Evolutionary conservation across 2,329 filamentous ascomycete species (phyloP).

Genomic region (Cordyceps cateniannulata): DNA sequence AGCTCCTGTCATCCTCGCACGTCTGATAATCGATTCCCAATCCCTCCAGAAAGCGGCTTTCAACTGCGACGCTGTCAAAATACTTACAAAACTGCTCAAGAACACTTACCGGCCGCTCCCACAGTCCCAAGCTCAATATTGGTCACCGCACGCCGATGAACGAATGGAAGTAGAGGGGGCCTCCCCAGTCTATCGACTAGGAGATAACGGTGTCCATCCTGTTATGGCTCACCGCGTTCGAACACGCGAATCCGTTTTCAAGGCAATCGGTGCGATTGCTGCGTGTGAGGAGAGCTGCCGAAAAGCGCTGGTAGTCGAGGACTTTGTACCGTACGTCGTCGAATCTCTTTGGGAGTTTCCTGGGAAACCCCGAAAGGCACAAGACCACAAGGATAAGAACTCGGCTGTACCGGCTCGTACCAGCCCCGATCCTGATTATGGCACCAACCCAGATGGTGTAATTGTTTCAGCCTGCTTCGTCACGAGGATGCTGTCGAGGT

Average conservation of each 20-base stretch:
- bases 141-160: conserved; percentile 32
- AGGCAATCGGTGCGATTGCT: conserved; percentile 74
- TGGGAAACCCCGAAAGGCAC: conserved; percentile 39
- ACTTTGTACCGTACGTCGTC: conserved; percentile 74
- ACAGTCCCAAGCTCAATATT: conserved; percentile 26
- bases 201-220: conserved; percentile 54
- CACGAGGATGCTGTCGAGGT: conserved; percentile 74
- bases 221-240: conserved; percentile 62
- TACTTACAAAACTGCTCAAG: conserved; percentile 42
- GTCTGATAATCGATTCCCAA: conserved; percentile 71
- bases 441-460: conserved; percentile 67
- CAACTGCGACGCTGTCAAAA: conserved; percentile 50
- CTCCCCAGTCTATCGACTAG: conserved; percentile 43
- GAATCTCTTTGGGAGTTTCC: conserved; percentile 63
- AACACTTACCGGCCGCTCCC: conserved; percentile 43
- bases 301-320: conserved; percentile 74
- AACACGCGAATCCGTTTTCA: conserved; percentile 68
- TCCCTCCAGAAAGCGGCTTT: conserved; percentile 75
- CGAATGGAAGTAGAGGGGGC: conserved; percentile 27
- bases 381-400: conserved; percentile 36
- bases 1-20: conserved; percentile 69
- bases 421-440: conserved; percentile 45
- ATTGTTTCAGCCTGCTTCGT: conserved; percentile 81
- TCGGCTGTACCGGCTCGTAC: conserved; percentile 26
- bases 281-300: conserved; percentile 78